phyloP scores from a whole-genome alignment of 306 rosid genomes.

The Clitoria ternatea region DNA sequence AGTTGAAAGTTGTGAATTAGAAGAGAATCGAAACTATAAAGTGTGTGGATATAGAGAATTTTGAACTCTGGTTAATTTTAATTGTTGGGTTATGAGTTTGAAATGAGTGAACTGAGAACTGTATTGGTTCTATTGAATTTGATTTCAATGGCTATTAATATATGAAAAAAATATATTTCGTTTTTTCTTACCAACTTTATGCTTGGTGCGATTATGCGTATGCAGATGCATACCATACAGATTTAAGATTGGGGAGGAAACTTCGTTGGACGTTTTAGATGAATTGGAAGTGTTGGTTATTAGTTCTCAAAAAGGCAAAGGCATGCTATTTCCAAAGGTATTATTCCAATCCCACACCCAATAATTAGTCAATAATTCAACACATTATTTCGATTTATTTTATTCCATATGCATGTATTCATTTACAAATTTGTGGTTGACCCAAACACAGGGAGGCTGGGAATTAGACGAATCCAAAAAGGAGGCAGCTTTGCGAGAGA shows the following conservation, averaged over 20 bases:
- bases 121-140: neutral
- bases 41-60: neutral
- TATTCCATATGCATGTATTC: neutral
- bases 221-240: slow-evolving; percentile 95
- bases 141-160: neutral
- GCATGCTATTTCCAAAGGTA: slow-evolving; percentile 94
- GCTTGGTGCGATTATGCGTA: slow-evolving; percentile 16
- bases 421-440: slow-evolving; percentile 3
- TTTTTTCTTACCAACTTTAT: neutral
- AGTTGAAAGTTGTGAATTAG: neutral
- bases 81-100: neutral
- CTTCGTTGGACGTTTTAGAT: slow-evolving; percentile 25
- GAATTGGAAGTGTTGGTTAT: slow-evolving; percentile 82
- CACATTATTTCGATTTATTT: slow-evolving; percentile 1
- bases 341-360: too few species aligned
- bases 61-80: neutral
- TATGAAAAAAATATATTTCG: too few species aligned
- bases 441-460: slow-evolving; percentile 82
- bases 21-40: too few species aligned
- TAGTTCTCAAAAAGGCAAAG: slow-evolving; percentile 84
- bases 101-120: neutral
- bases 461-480: slow-evolving; percentile 78
- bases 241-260: slow-evolving; percentile 39
- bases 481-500: slow-evolving; percentile 86
- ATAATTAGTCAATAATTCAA: neutral